Conservation (phyloP, 176 grass and related monocot species). For the Tillandsia leiboldiana region DNA sequence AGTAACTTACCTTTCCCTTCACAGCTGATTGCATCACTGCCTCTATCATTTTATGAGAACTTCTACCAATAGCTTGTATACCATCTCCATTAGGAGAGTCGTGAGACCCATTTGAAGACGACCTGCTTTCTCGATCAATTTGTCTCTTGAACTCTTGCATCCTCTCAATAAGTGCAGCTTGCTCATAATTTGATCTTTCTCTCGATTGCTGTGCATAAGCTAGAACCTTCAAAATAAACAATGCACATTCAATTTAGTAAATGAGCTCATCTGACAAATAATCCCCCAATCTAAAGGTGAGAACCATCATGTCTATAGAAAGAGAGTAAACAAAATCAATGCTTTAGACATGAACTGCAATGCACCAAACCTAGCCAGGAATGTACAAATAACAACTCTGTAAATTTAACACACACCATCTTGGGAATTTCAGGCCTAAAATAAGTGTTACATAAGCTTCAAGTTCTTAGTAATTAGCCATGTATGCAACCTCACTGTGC, state of each 20-base stretch:
- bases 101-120: conserved; percentile 58
- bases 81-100: conserved; percentile 93
- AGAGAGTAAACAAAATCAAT: not conserved
- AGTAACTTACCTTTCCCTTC: conserved; percentile 67
- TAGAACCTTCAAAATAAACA: conserved; percentile 46
- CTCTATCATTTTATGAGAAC: conserved; percentile 99
- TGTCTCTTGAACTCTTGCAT: conserved; percentile 99
- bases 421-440: not conserved
- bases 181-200: conserved; percentile 92
- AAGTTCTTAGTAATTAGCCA: not conserved
- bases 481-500: not conserved
- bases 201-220: conserved; percentile 95
- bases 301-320: not conserved
- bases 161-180: conserved; percentile 77
- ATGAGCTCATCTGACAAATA: not conserved
- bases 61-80: conserved; percentile 92
- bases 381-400: no score
- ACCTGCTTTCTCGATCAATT: conserved; percentile 82
- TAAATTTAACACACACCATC: not conserved
- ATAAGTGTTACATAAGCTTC: not conserved
- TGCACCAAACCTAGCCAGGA: no score
- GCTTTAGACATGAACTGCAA: not conserved
- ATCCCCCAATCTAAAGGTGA: not conserved
- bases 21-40: conserved; percentile 88
- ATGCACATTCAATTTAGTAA: not conserved